These are phyloP conservation scores for Gynandropsis gynandra DNA, from an alignment of 345 rosid species.

Conservation along the genomic window DNA sequence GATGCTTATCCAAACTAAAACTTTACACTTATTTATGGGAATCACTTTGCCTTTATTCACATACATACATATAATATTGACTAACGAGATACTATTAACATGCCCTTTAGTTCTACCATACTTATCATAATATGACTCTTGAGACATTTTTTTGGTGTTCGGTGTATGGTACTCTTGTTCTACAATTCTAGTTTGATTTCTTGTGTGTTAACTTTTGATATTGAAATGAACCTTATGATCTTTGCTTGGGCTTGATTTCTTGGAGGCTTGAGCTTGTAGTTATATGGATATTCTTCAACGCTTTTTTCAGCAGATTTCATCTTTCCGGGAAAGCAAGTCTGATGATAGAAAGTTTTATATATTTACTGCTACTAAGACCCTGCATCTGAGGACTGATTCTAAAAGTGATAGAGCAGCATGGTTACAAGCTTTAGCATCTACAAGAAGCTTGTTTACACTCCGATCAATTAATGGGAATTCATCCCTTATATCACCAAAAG, in stretches of 20 bases:
- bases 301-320: constrained; percentile 65
- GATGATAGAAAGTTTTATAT: constrained; percentile 84
- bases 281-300: constrained; percentile 14
- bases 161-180: too few relatives aligned
- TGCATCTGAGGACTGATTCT: constrained; percentile 87
- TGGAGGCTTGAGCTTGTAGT: not conserved
- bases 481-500: constrained; percentile 43
- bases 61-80: too few relatives aligned
- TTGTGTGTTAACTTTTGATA: constrained; percentile 1
- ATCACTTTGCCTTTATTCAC: too few relatives aligned
- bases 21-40: not conserved
- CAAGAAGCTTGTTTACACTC: constrained; percentile 51
- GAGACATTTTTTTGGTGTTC: too few relatives aligned
- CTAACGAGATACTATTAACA: too few relatives aligned
- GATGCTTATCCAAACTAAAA: constrained; percentile 13
- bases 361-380: constrained; percentile 87
- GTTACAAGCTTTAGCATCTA: constrained; percentile 82
- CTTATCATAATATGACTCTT: too few relatives aligned
- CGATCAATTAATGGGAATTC: constrained; percentile 48
- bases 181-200: not conserved
- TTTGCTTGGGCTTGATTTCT: not conserved
- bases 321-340: constrained; percentile 95
- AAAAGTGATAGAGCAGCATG: constrained; percentile 80
- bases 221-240: too few relatives aligned
- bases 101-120: too few relatives aligned